Conservation (phyloP, 140 eudicot species). For the Oenanthe javanica region DNA sequence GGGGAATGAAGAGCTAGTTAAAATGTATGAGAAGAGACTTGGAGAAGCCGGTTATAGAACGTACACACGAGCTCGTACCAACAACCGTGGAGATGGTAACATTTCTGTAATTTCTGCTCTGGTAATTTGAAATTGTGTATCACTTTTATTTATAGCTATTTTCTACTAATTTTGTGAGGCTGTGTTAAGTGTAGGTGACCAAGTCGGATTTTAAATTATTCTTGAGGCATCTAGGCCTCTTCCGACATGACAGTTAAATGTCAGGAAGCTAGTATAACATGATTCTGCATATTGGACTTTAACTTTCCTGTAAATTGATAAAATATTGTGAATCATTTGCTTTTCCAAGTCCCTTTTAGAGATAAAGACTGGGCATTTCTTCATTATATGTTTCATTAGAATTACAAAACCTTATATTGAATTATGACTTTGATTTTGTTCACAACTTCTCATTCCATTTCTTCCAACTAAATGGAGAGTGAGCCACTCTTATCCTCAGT, state of each 20-base stretch:
- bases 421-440: not conserved
- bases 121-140: not conserved
- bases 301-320: not conserved
- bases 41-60: slow-evolving; percentile 38
- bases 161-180: not conserved
- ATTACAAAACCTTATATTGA: too few species aligned
- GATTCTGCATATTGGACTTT: not conserved
- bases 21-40: slow-evolving; percentile 48
- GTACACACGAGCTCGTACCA: slow-evolving; percentile 45
- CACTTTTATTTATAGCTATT: not conserved
- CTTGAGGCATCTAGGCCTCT: not conserved
- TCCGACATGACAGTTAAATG: not conserved
- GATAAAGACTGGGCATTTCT: too few species aligned
- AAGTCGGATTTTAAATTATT: not conserved
- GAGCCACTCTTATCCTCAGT: not conserved
- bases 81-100: slow-evolving; percentile 59
- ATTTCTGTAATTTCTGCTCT: not conserved
- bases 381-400: too few species aligned
- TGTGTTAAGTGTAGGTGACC: not conserved
- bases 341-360: too few species aligned
- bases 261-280: not conserved
- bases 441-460: not conserved
- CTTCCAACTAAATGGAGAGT: not conserved
- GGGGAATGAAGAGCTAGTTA: slow-evolving; percentile 43
- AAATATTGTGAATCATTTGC: not conserved